These are phyloP conservation scores for Penicillium palitans DNA, from an alignment of 2,329 filamentous ascomycete species.

Conservation along the genomic window DNA sequence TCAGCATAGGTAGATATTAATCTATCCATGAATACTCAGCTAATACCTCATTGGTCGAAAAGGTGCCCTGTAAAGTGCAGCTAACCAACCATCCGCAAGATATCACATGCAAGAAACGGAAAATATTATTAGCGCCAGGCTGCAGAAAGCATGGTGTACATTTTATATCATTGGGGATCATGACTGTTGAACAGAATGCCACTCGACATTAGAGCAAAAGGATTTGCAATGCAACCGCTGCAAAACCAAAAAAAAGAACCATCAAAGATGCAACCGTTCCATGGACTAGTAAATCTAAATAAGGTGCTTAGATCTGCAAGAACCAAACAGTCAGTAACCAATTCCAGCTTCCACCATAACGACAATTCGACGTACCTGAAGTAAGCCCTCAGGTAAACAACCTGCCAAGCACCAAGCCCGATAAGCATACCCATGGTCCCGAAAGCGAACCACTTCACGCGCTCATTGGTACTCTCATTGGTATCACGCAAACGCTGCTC, in stretches of 20 bases:
- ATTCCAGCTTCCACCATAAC: neutral
- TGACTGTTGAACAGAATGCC: slow-evolving; percentile 28
- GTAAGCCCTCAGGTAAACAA: slow-evolving; percentile 95
- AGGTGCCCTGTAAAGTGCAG: neutral
- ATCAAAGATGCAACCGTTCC: slow-evolving; percentile 21
- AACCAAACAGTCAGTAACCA: slow-evolving; percentile 8
- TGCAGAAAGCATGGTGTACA: slow-evolving; percentile 19
- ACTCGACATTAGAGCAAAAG: slow-evolving; percentile 21
- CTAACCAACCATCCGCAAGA: neutral
- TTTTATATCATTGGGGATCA: slow-evolving; percentile 33
- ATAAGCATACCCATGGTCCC: slow-evolving; percentile 89
- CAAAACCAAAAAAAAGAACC: slow-evolving; percentile 14
- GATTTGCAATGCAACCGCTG: slow-evolving; percentile 14
- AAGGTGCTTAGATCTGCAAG: slow-evolving; percentile 65
- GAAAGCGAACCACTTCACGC: slow-evolving; percentile 98
- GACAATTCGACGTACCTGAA: slow-evolving; percentile 65
- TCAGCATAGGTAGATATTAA: no score
- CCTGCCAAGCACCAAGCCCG: slow-evolving; percentile 91
- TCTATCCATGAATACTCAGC: neutral
- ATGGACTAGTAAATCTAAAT: slow-evolving; percentile 49
- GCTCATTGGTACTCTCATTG: slow-evolving; percentile 98
- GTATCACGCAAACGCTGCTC: slow-evolving; percentile 97
- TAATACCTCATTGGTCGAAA: neutral
- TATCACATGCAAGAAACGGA: neutral
- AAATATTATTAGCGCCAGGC: slow-evolving; percentile 11